phyloP scores from a whole-genome alignment of 768 basidiomycete genomes.

The Naganishia friedmannii region DNA sequence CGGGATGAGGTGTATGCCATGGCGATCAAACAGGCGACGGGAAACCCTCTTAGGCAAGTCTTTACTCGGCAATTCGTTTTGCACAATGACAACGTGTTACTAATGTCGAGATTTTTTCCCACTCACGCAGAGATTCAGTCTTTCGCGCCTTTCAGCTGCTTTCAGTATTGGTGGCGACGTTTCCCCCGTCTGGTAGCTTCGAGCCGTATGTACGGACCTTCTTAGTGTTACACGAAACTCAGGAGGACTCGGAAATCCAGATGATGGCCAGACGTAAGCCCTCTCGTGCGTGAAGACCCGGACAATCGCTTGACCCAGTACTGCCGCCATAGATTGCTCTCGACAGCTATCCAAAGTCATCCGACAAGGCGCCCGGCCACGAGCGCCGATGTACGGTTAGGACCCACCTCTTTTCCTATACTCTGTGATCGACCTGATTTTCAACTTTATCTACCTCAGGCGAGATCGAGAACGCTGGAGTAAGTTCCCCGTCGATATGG shows the following conservation, averaged over 20 bases:
- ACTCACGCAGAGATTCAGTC: slow-evolving; percentile 63
- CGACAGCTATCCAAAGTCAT: slow-evolving; percentile 70
- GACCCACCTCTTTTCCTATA: slow-evolving; percentile 63
- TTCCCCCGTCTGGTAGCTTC: slow-evolving; percentile 90
- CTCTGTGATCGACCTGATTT: neutral
- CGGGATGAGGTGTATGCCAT: slow-evolving; percentile 93
- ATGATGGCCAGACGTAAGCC: slow-evolving; percentile 69
- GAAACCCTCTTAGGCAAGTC: slow-evolving; percentile 74
- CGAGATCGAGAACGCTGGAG: slow-evolving; percentile 89
- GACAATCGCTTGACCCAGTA: neutral
- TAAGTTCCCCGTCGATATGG: slow-evolving; percentile 50
- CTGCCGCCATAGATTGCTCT: slow-evolving; percentile 59
- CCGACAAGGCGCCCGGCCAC: slow-evolving; percentile 66
- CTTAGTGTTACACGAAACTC: slow-evolving; percentile 62
- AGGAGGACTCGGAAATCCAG: slow-evolving; percentile 6
- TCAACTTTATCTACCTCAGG: slow-evolving; percentile 48
- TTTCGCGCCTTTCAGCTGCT: slow-evolving; percentile 92
- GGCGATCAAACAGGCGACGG: slow-evolving; percentile 81
- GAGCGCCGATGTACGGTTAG: slow-evolving; percentile 27
- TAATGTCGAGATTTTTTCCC: neutral
- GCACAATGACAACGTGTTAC: neutral
- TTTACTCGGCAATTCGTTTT: neutral
- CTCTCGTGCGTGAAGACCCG: neutral
- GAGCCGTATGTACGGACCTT: slow-evolving; percentile 79
- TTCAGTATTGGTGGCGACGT: slow-evolving; percentile 84